Evolutionary conservation across 78 protist species (phyloP), one percentile per base, ranked within the genome.

Genomic region (Dictyostelium brefeldianum): DNA sequence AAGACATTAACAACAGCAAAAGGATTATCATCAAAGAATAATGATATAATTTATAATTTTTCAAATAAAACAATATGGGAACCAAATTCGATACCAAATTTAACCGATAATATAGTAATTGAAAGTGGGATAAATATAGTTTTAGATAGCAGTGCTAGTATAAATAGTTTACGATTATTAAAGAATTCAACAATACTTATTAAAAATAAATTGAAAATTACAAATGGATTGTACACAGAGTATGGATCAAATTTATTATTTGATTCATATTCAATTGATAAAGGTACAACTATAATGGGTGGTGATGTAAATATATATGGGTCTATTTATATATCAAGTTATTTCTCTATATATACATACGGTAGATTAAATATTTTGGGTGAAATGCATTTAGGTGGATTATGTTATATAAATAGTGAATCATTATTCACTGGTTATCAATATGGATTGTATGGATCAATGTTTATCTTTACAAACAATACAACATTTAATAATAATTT

Each of bases 21-120:
- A 62, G n/a, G 27, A 22, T 62, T 25, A 17, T 22, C 22, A 57
- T 27, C 31, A 57, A 22, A 56, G 7, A 12, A 12, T 10, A 15
- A 18, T 20, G 6, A 20, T 25, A 6, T 62, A 9, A 25, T 62
- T 25, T 62, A 62, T 62, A 31, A 67, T 67, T 67, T 67, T 67
- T 67, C 75, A 67, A 67, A 67, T 31, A 36, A 67, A 15, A 12
- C 17, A 25, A 5, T 67, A 15, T 67, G 75, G 75, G 15, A 62
- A 62, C 70, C 70, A 62, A 62, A 25, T 62, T 62, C 27, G 10
- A 62, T 25, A 62, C 70, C 70, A 62, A 62, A 62, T 62, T 14
- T 5, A 0, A 67, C 43, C n/a, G 75, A 67, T 31, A 67, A 67
- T 67, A n/a, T 67, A 31, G 11, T 31, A 31, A 67, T 67, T 15